phyloP scores from a whole-genome alignment of 2,329 filamentous ascomycete species.

The Diplodia corticola region DNA sequence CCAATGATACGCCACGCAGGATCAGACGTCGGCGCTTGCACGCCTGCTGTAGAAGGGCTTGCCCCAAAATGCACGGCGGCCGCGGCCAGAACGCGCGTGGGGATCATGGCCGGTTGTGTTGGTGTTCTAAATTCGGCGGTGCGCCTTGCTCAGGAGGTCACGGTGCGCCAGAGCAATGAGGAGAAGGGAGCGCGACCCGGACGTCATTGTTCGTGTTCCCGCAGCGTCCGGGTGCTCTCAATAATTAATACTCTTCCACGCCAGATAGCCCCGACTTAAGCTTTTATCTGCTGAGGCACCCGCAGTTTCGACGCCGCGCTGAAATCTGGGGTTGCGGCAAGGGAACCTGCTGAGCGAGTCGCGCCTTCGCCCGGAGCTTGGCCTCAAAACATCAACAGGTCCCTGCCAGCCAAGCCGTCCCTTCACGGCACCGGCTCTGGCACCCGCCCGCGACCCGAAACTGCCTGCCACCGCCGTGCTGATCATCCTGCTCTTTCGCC shows the following conservation, averaged over 20 bases:
- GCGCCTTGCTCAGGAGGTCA: background rate
- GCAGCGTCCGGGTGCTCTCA: background rate
- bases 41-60: background rate
- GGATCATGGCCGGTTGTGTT: constrained; percentile 5
- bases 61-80: background rate
- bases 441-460: background rate
- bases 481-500: background rate
- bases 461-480: background rate
- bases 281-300: constrained; percentile 16
- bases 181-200: background rate
- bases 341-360: background rate
- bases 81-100: constrained; percentile 10
- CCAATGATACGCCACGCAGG: constrained; percentile 5
- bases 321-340: constrained; percentile 13
- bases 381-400: background rate
- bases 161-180: background rate
- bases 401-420: constrained; percentile 6
- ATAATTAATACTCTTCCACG: constrained; percentile 9
- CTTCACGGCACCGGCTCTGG: background rate
- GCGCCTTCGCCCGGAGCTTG: constrained; percentile 2
- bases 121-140: constrained; percentile 7
- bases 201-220: background rate
- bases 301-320: constrained; percentile 1
- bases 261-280: constrained; percentile 1
- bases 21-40: constrained; percentile 10